These are phyloP conservation scores for Trichoderma asperellum DNA, from an alignment of 2,329 filamentous ascomycete genomes.

Conservation along the genomic window DNA sequence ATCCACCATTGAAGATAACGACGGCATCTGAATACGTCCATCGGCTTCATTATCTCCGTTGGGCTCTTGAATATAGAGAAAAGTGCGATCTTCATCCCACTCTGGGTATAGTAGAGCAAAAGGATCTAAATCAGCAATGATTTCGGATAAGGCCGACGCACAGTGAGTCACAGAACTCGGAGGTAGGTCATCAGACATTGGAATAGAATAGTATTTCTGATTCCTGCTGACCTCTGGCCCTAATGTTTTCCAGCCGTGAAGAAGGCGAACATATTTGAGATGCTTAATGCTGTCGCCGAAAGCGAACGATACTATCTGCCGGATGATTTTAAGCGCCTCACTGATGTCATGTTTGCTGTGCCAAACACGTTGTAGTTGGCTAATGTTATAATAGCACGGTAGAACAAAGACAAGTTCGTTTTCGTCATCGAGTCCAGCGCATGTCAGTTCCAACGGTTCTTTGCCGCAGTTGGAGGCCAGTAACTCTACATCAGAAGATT, in stretches of 20 bases:
- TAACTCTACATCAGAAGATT: neutral
- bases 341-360: neutral
- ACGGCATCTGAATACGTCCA: slow-evolving; percentile 6
- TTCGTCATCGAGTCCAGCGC: neutral
- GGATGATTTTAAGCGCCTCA: neutral
- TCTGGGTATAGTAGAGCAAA: slow-evolving; percentile 24
- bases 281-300: neutral
- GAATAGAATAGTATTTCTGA: neutral
- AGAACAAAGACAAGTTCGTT: slow-evolving; percentile 17
- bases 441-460: neutral
- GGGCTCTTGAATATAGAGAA: neutral
- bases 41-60: neutral
- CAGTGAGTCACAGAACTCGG: neutral
- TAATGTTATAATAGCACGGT: slow-evolving; percentile 17
- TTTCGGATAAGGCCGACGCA: neutral
- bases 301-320: neutral
- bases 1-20: slow-evolving; percentile 13
- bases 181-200: slow-evolving; percentile 5
- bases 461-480: neutral
- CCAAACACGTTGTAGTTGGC: no score
- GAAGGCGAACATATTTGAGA: slow-evolving; percentile 11
- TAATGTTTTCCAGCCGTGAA: slow-evolving; percentile 1
- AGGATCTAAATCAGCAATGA: neutral
- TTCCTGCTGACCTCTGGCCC: neutral
- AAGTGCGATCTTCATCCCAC: slow-evolving; percentile 13